Base-by-base conservation (phyloP, 805 yeast species). In the Candida ulmi region DNA sequence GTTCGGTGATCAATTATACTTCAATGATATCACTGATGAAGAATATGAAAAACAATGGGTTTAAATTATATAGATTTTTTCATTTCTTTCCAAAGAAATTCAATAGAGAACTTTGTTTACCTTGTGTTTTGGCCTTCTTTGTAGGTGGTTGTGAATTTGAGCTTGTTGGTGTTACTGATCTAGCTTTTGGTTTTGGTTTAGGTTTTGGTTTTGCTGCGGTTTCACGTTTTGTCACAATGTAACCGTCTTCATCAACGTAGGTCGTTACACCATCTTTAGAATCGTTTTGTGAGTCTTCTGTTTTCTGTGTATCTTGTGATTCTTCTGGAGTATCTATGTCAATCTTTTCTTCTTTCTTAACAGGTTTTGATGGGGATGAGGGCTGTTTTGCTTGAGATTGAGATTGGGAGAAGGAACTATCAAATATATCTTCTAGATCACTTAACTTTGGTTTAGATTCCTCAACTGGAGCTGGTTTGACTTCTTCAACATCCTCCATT, bases 171-270 rank as follows among this genome's bases (percentile, higher is more conserved):
- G 40, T 15, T 4, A 33, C 13, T 9, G 31, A 2, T 31, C 17
- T 32, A 15, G 48, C 37, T 38, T 46, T 49, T 16, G 58, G 44
- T 30, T 47, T 51, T 19, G 54, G 30, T 33, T 42, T 50, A 25
- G 54, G 32, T 36, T 45, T 42, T 8, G 41, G 26, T 35, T 44
- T 50, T 17, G 47, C 21, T 25, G 45, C 50, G 15, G 43, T 47
- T 30, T 47, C 51, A 28, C 31, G 31, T 40, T 55, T 49, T 3
- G 75, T 67, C 0, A 72, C 68, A 17, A 71, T 57, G 48, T 66
- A 75, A 1, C 80, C 80, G 38, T 74, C 80, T 29, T 71, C 78
- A 44, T 74, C 80, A 18, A 64, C 60, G 39, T 56, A 58, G 8
- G 48, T 52, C 19, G 52, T 47, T 5, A 44, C 29, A 17, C 35